Conservation (phyloP, 306 rosid genomes). For the Fragaria vesca region DNA sequence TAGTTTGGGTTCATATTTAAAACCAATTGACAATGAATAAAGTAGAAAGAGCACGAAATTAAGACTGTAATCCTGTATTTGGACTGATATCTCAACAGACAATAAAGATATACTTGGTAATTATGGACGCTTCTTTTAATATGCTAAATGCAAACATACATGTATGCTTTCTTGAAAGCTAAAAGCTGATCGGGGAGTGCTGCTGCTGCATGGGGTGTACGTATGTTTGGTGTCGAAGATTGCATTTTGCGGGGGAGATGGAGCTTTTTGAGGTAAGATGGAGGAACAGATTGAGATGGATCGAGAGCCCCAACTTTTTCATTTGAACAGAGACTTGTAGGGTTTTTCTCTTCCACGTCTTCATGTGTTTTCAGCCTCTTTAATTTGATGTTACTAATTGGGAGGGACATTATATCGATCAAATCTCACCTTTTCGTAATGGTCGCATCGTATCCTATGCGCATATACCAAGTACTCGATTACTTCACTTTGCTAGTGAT, state of each 20-base stretch:
- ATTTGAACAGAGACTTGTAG: conserved; percentile 20
- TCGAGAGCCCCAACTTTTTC: not conserved
- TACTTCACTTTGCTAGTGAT: conserved; percentile 24
- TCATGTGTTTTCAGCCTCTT: not conserved
- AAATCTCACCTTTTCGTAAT: conserved; percentile 10
- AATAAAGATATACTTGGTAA: not conserved
- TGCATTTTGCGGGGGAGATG: conserved; percentile 20
- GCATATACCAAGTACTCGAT: not conserved
- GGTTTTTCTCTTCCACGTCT: conserved; percentile 9
- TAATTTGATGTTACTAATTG: not conserved
- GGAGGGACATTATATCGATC: not conserved
- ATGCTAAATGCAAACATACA: conserved; percentile 2
- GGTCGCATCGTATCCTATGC: conserved; percentile 20
- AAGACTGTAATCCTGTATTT: too few relatives aligned
- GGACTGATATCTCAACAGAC: too few relatives aligned
- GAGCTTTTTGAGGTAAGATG: conserved; percentile 13
- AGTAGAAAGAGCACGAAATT: too few relatives aligned
- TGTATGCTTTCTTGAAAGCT: conserved; percentile 26
- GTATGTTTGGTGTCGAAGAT: conserved; percentile 27
- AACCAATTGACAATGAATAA: too few relatives aligned
- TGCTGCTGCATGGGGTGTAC: conserved; percentile 13
- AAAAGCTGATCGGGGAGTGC: conserved; percentile 22
- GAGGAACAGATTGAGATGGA: conserved; percentile 9
- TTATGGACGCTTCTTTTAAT: conserved; percentile 42
- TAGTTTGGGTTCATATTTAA: too few relatives aligned